Evolutionary conservation across 495 filamentous ascomycete species (phyloP).

Genomic region (Neurospora sp.): DNA sequence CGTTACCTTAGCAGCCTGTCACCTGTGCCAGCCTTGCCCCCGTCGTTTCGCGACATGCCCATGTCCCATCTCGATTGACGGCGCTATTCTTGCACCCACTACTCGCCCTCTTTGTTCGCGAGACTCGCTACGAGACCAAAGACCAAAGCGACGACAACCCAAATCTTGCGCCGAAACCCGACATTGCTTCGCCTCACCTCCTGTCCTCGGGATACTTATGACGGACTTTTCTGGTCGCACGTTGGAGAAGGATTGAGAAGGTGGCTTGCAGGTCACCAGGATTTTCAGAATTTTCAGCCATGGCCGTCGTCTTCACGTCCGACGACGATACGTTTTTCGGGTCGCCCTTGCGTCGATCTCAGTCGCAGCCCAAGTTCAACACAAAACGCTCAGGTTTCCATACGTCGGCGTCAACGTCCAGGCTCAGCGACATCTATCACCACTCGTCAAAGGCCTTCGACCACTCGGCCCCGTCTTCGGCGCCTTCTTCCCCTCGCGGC

Average conservation of each 20-base stretch:
- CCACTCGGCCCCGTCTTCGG: slow-evolving; percentile 38
- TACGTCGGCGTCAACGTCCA: slow-evolving; percentile 31
- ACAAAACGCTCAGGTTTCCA: slow-evolving; percentile 26
- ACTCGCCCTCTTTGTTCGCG: neutral
- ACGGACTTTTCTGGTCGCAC: slow-evolving; percentile 6
- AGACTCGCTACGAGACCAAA: neutral
- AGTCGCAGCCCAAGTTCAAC: slow-evolving; percentile 37
- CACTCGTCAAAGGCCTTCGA: slow-evolving; percentile 22
- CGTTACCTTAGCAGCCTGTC: neutral
- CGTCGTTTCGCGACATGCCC: neutral
- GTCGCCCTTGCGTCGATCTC: slow-evolving; percentile 34
- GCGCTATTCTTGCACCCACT: neutral
- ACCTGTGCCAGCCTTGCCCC: neutral
- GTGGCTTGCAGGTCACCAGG: slow-evolving; percentile 19
- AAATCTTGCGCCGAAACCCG: neutral
- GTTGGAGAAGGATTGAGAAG: slow-evolving; percentile 22
- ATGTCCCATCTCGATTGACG: neutral
- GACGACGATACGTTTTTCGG: slow-evolving; percentile 37
- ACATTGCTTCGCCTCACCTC: neutral
- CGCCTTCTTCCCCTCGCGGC: slow-evolving; percentile 33
- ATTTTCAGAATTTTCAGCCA: slow-evolving; percentile 15
- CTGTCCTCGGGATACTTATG: slow-evolving; percentile 15
- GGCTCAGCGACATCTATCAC: slow-evolving; percentile 27
- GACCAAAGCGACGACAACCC: neutral
- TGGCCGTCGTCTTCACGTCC: slow-evolving; percentile 36